Percentiles rank a stretch among this genome's conserved stretches.
Conservation (phyloP, 169 alveolate species). For the Plasmodium cynomolgi region DNA sequence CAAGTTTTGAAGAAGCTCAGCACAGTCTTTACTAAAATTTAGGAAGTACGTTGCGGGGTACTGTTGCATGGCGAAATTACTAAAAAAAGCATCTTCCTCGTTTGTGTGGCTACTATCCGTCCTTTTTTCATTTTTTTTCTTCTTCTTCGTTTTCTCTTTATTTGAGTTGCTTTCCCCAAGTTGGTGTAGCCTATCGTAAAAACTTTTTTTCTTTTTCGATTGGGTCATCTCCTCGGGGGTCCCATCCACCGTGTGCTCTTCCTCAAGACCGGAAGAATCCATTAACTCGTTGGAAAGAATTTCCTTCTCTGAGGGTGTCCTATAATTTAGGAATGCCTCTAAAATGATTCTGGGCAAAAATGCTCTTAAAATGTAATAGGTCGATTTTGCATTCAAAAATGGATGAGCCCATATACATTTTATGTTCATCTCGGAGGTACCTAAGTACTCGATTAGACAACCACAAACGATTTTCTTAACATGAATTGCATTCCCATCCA, state of each 20-base stretch:
- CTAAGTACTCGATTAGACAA: slow-evolving; percentile 82
- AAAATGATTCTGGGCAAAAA: slow-evolving; percentile 84
- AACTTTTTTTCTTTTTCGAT: slow-evolving; percentile 26
- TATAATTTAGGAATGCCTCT: slow-evolving; percentile 81
- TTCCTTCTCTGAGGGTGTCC: slow-evolving; percentile 28
- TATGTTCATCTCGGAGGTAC: slow-evolving; percentile 82
- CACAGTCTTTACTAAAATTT: slow-evolving; percentile 55
- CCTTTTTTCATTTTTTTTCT: not conserved
- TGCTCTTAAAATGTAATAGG: slow-evolving; percentile 81
- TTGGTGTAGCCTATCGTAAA: slow-evolving; percentile 35
- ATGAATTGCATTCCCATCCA: slow-evolving; percentile 42
- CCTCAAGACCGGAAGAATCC: not conserved
- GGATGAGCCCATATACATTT: slow-evolving; percentile 87
- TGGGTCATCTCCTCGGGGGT: not conserved
- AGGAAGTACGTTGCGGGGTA: slow-evolving; percentile 46
- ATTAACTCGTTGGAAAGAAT: slow-evolving; percentile 46
- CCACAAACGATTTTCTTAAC: slow-evolving; percentile 84
- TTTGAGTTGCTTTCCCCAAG: not conserved
- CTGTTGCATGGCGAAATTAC: slow-evolving; percentile 25
- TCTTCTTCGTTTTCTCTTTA: not conserved
- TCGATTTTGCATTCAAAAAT: slow-evolving; percentile 80
- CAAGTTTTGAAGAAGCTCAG: not conserved
- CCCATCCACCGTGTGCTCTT: not conserved
- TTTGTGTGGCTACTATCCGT: not conserved
- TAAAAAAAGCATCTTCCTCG: slow-evolving; percentile 1